Evolutionary conservation across 2,329 filamentous ascomycete species (phyloP).

Genomic region (Lecanoromycetidae sp.): DNA sequence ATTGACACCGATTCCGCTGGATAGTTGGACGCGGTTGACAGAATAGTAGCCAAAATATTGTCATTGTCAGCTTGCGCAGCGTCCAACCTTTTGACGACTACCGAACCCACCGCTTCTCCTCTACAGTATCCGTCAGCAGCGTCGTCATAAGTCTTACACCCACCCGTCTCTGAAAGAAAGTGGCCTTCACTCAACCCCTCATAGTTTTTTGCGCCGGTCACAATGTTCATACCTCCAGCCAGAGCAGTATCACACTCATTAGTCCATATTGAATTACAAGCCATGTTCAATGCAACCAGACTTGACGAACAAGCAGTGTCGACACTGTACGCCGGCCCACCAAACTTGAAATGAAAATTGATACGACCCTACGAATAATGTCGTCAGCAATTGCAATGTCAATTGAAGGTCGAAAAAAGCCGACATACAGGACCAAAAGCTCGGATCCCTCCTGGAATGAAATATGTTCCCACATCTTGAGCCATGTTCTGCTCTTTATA

Average conservation of each 20-base stretch:
- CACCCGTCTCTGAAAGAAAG: constrained; percentile 16
- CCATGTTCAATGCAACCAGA: constrained; percentile 9
- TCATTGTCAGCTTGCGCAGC: constrained; percentile 26
- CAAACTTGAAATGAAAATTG: constrained; percentile 34
- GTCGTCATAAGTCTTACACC: constrained; percentile 16
- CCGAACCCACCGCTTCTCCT: constrained; percentile 13
- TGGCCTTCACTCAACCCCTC: constrained; percentile 7
- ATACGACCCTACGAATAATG: constrained; percentile 30
- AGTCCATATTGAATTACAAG: constrained; percentile 14
- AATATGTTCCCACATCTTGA: constrained; percentile 47
- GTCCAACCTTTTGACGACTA: constrained; percentile 22
- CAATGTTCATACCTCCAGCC: constrained; percentile 16
- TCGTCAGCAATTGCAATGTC: too few relatives aligned
- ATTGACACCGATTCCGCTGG: constrained; percentile 21
- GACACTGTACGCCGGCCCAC: constrained; percentile 29
- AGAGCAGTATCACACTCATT: constrained; percentile 17
- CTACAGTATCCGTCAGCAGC: constrained; percentile 19
- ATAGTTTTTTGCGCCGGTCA: constrained; percentile 11
- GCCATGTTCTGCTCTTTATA: constrained; percentile 55
- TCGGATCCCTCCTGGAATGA: neutral
- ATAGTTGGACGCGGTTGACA: constrained; percentile 20
- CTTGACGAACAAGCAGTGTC: constrained; percentile 32
- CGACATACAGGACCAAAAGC: neutral
- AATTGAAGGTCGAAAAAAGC: too few relatives aligned
- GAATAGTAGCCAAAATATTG: constrained; percentile 21